These are phyloP conservation scores for Coccomyxa subellipsoidea DNA, from an alignment of 163 green algal species.

Conservation along the genomic window DNA sequence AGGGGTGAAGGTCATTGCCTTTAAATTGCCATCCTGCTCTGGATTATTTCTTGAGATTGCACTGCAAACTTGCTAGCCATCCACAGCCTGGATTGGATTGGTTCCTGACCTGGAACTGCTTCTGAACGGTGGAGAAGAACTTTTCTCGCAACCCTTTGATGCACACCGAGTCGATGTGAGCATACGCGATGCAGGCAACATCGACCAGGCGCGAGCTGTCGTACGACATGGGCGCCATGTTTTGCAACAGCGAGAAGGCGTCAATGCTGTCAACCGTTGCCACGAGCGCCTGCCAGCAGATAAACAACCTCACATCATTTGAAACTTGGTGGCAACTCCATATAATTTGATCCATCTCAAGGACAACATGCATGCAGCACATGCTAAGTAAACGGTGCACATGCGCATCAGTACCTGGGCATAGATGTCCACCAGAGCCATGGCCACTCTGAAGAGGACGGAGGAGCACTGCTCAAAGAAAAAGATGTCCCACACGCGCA, in stretches of 20 bases:
- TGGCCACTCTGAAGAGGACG: constrained; percentile 69
- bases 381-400: too few relatives aligned
- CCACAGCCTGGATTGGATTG: background rate
- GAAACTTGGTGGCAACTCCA: background rate
- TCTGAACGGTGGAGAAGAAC: background rate
- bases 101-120: background rate
- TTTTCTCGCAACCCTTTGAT: background rate
- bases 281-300: constrained; percentile 44
- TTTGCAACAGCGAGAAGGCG: constrained; percentile 63
- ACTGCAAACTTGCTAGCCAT: background rate
- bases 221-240: constrained; percentile 68
- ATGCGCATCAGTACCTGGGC: constrained; percentile 26
- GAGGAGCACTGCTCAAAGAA: constrained; percentile 73
- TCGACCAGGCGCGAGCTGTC: constrained; percentile 61
- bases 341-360: background rate
- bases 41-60: too few relatives aligned
- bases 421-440: constrained; percentile 83
- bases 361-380: too few relatives aligned
- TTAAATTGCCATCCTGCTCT: too few relatives aligned
- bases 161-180: background rate
- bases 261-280: constrained; percentile 44
- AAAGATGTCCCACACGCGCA: constrained; percentile 90
- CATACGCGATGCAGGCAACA: constrained; percentile 54
- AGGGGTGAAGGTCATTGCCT: too few relatives aligned
- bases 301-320: background rate